Evolutionary conservation across 2,329 filamentous ascomycete species (phyloP).

Genomic region (Myotisia sp.): DNA sequence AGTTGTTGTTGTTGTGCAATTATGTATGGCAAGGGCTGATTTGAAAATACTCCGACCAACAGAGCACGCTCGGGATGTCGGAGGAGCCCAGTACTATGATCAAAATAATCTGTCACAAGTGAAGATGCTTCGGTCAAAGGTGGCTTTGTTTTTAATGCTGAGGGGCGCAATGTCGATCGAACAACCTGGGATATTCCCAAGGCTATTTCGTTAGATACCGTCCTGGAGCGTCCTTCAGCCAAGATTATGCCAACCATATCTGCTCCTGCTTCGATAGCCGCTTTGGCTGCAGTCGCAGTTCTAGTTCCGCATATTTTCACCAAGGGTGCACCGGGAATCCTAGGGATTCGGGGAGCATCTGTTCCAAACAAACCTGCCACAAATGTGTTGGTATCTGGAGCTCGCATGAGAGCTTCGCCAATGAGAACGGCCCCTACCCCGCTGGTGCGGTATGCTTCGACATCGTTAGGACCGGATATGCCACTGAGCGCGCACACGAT

Average conservation of each 20-base stretch:
- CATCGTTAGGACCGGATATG: conserved; percentile 78
- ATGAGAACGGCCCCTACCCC: conserved; percentile 88
- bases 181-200: conserved; percentile 66
- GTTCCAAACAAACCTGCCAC: conserved; percentile 68
- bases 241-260: conserved; percentile 90
- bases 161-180: conserved; percentile 36
- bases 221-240: conserved; percentile 66
- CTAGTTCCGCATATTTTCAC: conserved; percentile 95
- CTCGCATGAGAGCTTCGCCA: conserved; percentile 90
- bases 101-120: conserved; percentile 53
- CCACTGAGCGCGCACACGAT: conserved; percentile 89
- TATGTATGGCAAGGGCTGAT: conserved; percentile 73
- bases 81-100: conserved; percentile 36
- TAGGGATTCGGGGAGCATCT: conserved; percentile 16
- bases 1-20: conserved; percentile 63
- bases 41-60: conserved; percentile 85
- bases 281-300: conserved; percentile 61
- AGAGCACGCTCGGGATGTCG: conserved; percentile 49
- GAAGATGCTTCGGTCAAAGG: conserved; percentile 14
- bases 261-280: conserved; percentile 72
- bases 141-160: conserved; percentile 5
- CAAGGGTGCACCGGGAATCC: conserved; percentile 36
- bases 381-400: conserved; percentile 66
- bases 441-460: conserved; percentile 71
- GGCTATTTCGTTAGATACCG: conserved; percentile 64